These are phyloP conservation scores for Cytospora chrysosperma DNA, from an alignment of 2,329 filamentous ascomycete species.

Conservation along the genomic window DNA sequence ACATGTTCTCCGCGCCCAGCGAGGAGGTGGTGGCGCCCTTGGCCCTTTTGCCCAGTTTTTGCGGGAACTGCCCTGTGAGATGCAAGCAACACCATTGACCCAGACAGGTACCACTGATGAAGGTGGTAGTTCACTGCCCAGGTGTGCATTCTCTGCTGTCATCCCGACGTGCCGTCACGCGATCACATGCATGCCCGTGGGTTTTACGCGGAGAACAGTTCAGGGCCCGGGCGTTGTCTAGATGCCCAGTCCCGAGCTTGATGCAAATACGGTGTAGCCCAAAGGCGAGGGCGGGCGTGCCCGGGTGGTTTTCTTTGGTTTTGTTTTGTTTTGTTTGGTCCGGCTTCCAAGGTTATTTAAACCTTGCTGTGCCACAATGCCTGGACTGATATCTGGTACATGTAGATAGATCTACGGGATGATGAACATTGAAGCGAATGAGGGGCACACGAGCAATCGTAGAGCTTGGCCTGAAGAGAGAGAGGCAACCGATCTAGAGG, in stretches of 20 bases:
- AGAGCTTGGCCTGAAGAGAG: not conserved
- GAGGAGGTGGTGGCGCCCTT: not conserved
- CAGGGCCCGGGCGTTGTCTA: not conserved
- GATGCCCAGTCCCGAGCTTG: too few relatives aligned
- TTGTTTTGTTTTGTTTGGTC: too few relatives aligned
- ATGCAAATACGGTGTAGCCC: too few relatives aligned
- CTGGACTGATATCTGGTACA: not conserved
- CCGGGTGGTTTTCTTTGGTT: not conserved
- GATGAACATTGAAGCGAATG: too few relatives aligned
- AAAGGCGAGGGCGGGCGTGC: not conserved
- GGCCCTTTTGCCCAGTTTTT: not conserved
- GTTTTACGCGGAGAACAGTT: not conserved
- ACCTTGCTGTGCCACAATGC: too few relatives aligned
- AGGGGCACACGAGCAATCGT: not conserved
- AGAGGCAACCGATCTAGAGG: too few relatives aligned
- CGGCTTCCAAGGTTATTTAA: too few relatives aligned
- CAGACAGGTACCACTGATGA: too few relatives aligned
- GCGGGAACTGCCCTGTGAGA: slow-evolving; percentile 4
- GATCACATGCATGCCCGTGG: not conserved
- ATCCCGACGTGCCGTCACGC: not conserved
- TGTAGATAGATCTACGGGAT: not conserved
- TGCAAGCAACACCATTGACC: too few relatives aligned
- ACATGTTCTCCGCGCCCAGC: slow-evolving; percentile 6
- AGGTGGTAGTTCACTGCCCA: not conserved
- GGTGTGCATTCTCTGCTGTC: not conserved